Percentiles rank a stretch among this genome's conserved stretches.
phyloP scores from a whole-genome alignment of 73 alveolate species.

The Uronychia binucleata region DNA sequence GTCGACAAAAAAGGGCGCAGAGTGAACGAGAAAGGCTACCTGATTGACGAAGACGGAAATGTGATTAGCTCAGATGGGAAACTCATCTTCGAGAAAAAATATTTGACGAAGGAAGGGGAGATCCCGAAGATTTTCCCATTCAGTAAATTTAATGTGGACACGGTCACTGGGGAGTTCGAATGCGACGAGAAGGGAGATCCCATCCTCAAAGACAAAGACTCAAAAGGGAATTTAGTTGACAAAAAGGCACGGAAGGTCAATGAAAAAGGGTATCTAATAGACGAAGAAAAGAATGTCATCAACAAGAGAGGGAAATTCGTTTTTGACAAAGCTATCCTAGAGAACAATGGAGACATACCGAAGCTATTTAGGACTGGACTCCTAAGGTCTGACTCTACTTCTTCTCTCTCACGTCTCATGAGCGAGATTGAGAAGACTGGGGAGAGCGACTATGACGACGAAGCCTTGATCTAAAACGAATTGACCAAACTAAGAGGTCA shows the following conservation, averaged over 20 bases:
- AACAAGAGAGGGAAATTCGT: neutral
- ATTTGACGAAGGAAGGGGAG: neutral
- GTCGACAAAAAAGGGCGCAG: neutral
- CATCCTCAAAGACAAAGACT: neutral
- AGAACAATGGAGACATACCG: neutral
- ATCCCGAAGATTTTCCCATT: slow-evolving; percentile 7
- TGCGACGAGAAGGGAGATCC: neutral
- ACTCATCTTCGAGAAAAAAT: neutral
- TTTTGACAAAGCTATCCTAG: neutral
- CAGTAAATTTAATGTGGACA: slow-evolving; percentile 42
- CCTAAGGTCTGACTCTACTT: neutral
- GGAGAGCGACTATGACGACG: slow-evolving; percentile 40
- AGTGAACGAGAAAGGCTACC: slow-evolving; percentile 3
- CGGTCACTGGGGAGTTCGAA: slow-evolving; percentile 49
- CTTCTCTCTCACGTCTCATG: slow-evolving; percentile 2
- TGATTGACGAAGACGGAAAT: slow-evolving; percentile 4
- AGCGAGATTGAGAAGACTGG: slow-evolving; percentile 13
- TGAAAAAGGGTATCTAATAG: neutral
- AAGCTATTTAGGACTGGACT: neutral
- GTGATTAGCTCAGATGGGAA: neutral
- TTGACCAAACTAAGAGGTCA: slow-evolving; percentile 9
- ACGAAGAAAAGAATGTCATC: neutral
- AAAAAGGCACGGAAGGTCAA: neutral
- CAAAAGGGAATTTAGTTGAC: neutral
- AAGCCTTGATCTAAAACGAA: slow-evolving; percentile 30